Conservation (phyloP, 768 basidiomycete species). For the Kwoniella europaea region DNA sequence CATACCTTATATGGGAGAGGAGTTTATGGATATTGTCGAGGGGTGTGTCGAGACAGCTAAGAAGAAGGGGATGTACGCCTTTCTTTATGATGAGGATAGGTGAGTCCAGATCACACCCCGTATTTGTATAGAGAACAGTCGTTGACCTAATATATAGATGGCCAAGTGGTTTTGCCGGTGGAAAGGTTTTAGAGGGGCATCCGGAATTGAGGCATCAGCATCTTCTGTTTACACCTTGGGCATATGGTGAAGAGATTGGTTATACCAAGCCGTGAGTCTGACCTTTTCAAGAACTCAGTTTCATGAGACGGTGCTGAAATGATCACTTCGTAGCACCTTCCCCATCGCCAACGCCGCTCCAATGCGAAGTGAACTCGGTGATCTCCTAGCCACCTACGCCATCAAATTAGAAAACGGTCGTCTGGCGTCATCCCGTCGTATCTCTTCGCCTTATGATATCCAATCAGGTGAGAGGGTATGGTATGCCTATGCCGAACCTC, state of each 20-base stretch:
- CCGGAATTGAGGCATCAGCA: conserved; percentile 39
- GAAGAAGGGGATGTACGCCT: conserved; percentile 45
- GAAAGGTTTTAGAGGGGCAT: conserved; percentile 37
- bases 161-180: conserved; percentile 47
- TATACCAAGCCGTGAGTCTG: conserved; percentile 25
- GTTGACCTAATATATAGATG: conserved; percentile 21
- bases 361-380: conserved; percentile 37
- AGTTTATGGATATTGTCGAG: conserved; percentile 44
- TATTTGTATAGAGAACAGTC: background rate
- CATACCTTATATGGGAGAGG: conserved; percentile 43
- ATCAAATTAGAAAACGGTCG: conserved; percentile 24
- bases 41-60: conserved; percentile 36
- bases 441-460: conserved; percentile 8
- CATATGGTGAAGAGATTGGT: conserved; percentile 34
- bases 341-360: conserved; percentile 27
- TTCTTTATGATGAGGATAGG: conserved; percentile 49
- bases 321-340: conserved; percentile 16
- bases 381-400: conserved; percentile 36
- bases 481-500: conserved; percentile 41
- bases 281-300: background rate
- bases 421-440: conserved; percentile 25
- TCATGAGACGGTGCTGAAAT: conserved; percentile 4
- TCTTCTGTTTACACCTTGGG: conserved; percentile 39
- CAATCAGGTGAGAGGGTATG: conserved; percentile 22
- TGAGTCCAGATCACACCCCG: conserved; percentile 4